These are phyloP conservation scores for Penicillium fuscoglaucum DNA, from an alignment of 2,329 filamentous ascomycete genomes.

Conservation along the genomic window DNA sequence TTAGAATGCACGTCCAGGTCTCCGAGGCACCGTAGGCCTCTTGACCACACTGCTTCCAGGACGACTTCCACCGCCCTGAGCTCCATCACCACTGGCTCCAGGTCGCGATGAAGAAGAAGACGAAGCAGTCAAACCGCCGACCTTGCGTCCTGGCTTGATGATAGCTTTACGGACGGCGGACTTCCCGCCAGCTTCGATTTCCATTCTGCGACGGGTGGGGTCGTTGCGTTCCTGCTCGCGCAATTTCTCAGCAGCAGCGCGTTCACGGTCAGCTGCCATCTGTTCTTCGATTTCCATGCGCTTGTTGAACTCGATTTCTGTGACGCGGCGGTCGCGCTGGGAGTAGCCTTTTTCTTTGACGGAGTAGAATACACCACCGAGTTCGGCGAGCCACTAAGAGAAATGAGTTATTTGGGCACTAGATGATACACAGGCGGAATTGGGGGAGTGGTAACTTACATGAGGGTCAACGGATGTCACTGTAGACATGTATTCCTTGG, in stretches of 20 bases:
- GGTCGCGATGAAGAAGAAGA: conserved; percentile 28
- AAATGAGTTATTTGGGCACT: conserved; percentile 7
- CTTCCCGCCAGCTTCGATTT: conserved; percentile 37
- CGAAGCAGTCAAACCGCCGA: conserved; percentile 33
- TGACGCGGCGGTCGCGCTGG: conserved; percentile 77
- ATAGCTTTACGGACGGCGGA: conserved; percentile 39
- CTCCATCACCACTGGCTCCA: conserved; percentile 15
- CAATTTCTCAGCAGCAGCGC: conserved; percentile 44
- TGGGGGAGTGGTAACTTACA: conserved; percentile 35
- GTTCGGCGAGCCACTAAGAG: conserved; percentile 78
- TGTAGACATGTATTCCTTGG: conserved; percentile 96
- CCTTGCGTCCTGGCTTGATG: conserved; percentile 27
- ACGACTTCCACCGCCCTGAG: conserved; percentile 8
- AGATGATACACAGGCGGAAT: neutral
- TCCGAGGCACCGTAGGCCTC: conserved; percentile 37
- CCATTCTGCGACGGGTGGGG: conserved; percentile 35
- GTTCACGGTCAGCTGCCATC: conserved; percentile 81
- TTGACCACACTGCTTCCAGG: conserved; percentile 42
- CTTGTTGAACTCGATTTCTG: conserved; percentile 86
- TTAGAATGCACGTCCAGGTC: conserved; percentile 39
- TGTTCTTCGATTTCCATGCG: conserved; percentile 91
- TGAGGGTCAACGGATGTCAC: conserved; percentile 95
- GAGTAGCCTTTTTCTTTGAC: conserved; percentile 98
- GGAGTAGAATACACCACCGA: conserved; percentile 95
- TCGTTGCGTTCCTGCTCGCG: conserved; percentile 41